These are phyloP conservation scores for Ceratocystiopsis brevicomis DNA, from an alignment of 2,329 filamentous ascomycete genomes.

Conservation along the genomic window DNA sequence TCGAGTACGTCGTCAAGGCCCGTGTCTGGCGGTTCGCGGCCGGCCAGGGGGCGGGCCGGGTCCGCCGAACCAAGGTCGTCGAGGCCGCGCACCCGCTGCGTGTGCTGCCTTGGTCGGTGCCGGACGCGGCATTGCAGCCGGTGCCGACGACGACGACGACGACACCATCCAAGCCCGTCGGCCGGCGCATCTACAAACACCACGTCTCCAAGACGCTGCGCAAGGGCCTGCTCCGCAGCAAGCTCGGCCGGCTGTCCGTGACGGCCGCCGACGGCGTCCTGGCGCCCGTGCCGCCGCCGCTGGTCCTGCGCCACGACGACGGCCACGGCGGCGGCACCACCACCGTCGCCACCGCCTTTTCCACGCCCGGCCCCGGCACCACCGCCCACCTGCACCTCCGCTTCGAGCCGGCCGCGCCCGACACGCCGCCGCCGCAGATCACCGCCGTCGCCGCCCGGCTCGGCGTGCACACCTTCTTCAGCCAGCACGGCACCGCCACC, in stretches of 20 bases:
- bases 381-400: constrained; percentile 25
- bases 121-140: constrained; percentile 27
- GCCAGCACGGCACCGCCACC: constrained; percentile 23
- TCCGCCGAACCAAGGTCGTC: constrained; percentile 14
- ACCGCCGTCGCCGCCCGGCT: constrained; percentile 31
- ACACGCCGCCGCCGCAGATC: constrained; percentile 27
- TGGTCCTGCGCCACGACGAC: constrained; percentile 32
- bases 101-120: constrained; percentile 30
- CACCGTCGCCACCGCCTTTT: constrained; percentile 17
- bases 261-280: constrained; percentile 13
- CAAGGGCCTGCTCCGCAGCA: constrained; percentile 29
- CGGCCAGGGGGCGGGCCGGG: too few species aligned
- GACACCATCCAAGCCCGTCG: constrained; percentile 7
- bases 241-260: constrained; percentile 29
- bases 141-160: constrained; percentile 13
- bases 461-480: constrained; percentile 32
- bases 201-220: constrained; percentile 32
- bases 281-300: constrained; percentile 26
- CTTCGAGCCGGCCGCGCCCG: constrained; percentile 26
- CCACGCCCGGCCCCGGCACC: constrained; percentile 11
- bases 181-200: constrained; percentile 31
- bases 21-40: constrained; percentile 19
- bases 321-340: constrained; percentile 22
- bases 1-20: constrained; percentile 34
- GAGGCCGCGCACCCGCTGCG: constrained; percentile 21